Percentiles rank a stretch among this genome's conserved stretches.
Conservation (phyloP, 192 early-diverging fungal species). For the Gaertneriomyces sp. region DNA sequence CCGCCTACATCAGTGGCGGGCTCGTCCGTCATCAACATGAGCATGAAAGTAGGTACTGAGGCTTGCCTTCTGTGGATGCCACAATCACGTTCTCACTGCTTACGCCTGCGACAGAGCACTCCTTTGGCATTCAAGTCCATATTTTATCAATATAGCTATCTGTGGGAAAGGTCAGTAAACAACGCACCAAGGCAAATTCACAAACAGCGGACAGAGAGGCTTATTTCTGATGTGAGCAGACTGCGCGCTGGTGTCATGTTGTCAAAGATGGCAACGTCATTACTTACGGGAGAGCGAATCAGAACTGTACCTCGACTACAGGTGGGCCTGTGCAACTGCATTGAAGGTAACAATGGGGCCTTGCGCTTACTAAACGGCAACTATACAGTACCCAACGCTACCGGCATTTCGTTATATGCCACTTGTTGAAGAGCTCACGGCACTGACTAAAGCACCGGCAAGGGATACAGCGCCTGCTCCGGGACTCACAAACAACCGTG, state of each 20-base stretch:
- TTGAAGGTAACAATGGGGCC: too few species aligned
- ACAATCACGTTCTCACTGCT: conserved; percentile 8
- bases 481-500: too few species aligned
- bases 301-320: background rate
- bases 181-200: too few species aligned
- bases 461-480: too few species aligned
- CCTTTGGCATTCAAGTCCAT: conserved; percentile 73
- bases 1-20: conserved; percentile 9
- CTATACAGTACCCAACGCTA: too few species aligned
- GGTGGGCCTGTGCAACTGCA: background rate
- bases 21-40: conserved; percentile 6
- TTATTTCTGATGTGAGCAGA: background rate
- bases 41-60: conserved; percentile 12
- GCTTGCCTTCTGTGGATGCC: conserved; percentile 35
- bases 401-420: too few species aligned
- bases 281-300: background rate
- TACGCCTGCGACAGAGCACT: conserved; percentile 48
- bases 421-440: too few species aligned
- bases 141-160: conserved; percentile 88
- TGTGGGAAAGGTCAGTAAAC: conserved; percentile 38
- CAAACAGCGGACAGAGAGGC: too few species aligned
- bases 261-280: background rate
- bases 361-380: too few species aligned
- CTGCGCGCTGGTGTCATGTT: background rate
- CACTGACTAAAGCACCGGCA: too few species aligned